Conservation (phyloP, 2,329 filamentous ascomycete genomes). For the Escovopsis sp. region DNA sequence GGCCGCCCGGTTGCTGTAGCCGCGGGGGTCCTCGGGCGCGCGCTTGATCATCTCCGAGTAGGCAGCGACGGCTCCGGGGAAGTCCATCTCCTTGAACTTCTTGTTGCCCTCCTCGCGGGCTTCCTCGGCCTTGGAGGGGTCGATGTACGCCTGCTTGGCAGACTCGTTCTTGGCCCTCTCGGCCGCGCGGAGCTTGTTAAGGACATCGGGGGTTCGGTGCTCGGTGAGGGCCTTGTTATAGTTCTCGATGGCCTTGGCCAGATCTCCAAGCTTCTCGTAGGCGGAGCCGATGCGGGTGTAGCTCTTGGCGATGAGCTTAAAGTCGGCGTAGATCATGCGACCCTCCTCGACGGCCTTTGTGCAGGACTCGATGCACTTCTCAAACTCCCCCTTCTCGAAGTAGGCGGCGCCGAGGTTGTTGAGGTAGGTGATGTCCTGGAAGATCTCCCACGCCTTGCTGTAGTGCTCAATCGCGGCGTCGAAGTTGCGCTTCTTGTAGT, state of each 20-base stretch:
- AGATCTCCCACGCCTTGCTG: slow-evolving; percentile 79
- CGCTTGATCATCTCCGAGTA: slow-evolving; percentile 97
- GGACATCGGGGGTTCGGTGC: slow-evolving; percentile 87
- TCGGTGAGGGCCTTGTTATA: slow-evolving; percentile 92
- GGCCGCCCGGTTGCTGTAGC: slow-evolving; percentile 93
- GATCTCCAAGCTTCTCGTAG: slow-evolving; percentile 79
- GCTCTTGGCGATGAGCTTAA: slow-evolving; percentile 97
- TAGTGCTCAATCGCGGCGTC: slow-evolving; percentile 93
- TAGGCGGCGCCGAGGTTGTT: slow-evolving; percentile 92
- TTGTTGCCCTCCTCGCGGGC: slow-evolving; percentile 88
- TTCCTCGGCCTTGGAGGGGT: slow-evolving; percentile 85
- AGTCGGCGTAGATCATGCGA: slow-evolving; percentile 79
- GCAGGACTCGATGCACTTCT: slow-evolving; percentile 75
- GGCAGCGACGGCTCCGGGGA: slow-evolving; percentile 84
- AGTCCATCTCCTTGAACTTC: slow-evolving; percentile 94
- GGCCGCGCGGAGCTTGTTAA: slow-evolving; percentile 78
- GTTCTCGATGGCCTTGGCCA: slow-evolving; percentile 66
- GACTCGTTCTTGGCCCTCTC: slow-evolving; percentile 74
- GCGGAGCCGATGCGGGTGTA: slow-evolving; percentile 89
- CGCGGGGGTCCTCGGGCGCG: slow-evolving; percentile 78
- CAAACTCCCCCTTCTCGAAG: slow-evolving; percentile 91
- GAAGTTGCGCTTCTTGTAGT: slow-evolving; percentile 97
- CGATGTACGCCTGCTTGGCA: slow-evolving; percentile 68
- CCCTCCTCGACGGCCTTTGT: slow-evolving; percentile 82
- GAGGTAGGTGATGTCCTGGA: slow-evolving; percentile 95